phyloP scores from a whole-genome alignment of 2,329 filamentous ascomycete genomes.

The Trichoderma hamatum region DNA sequence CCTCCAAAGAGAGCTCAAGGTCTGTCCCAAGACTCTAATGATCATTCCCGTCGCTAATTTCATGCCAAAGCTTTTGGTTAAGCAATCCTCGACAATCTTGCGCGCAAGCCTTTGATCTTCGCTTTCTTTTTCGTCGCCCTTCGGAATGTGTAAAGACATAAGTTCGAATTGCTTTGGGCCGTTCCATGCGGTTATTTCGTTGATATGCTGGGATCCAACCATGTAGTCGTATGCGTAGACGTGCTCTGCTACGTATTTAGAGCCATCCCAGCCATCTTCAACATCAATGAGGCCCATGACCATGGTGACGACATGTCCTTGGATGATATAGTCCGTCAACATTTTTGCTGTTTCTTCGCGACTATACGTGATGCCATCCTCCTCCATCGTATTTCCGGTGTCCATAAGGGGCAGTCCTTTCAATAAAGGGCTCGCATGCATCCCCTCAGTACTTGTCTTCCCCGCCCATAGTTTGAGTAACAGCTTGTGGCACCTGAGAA shows the following conservation, averaged over 20 bases:
- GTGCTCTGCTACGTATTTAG: conserved; percentile 51
- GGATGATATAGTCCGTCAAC: conserved; percentile 60
- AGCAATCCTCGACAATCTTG: conserved; percentile 54
- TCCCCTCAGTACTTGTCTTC: conserved; percentile 53
- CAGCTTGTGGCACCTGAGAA: conserved; percentile 51
- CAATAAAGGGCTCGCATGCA: conserved; percentile 52
- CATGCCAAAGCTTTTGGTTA: conserved; percentile 56
- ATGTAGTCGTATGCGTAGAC: conserved; percentile 56
- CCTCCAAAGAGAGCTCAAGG: conserved; percentile 58
- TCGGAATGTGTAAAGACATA: conserved; percentile 45
- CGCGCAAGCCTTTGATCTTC: conserved; percentile 52
- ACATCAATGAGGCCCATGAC: conserved; percentile 56
- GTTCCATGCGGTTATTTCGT: conserved; percentile 55
- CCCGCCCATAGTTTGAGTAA: conserved; percentile 58
- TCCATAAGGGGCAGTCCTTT: conserved; percentile 46
- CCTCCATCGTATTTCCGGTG: conserved; percentile 28
- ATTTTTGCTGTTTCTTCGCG: conserved; percentile 46
- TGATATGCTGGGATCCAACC: conserved; percentile 55
- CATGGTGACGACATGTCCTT: conserved; percentile 56
- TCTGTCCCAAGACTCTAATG: conserved; percentile 51
- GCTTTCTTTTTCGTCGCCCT: conserved; percentile 39
- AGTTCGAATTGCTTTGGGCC: conserved; percentile 53
- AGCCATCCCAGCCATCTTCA: conserved; percentile 57
- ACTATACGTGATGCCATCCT: conserved; percentile 37
- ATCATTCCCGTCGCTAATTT: conserved; percentile 61